Evolutionary conservation across 192 early-diverging fungal species (phyloP), one percentile per base, ranked within the genome.

Genomic region (Podila clonocystis): DNA sequence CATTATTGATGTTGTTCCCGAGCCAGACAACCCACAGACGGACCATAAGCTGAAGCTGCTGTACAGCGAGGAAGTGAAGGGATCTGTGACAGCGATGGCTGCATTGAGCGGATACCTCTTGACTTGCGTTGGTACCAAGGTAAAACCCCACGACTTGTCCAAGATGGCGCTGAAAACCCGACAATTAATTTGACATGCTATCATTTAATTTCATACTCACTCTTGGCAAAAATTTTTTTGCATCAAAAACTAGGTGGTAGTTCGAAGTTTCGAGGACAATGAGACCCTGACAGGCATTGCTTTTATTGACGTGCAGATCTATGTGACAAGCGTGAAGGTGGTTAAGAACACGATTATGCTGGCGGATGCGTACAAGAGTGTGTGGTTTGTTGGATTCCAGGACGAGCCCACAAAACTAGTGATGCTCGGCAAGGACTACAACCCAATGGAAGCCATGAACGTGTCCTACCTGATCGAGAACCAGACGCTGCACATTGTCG

Each of bases 1-100:
- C 55, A 89, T 98, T 48, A 94, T 97, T 84, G 95, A 97, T 82
- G 96, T 99, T 41, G 96, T 99, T 34, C 98, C 98, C 7, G 96
- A 98, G 76, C 91, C 93, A 0, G 94, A 94, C 52, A 94, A 94
- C 61, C 97, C 98, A 31, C 95, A 96, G 82, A 97, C 96, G 1
- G 96, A 94, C 74, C 95, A 96, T 75, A 92, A 93, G 68, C 91
- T 97, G 68, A 98, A 99, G 69, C 72, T 94, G 61, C 76, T 97
- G 30, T 94, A 89, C 65, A 85, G 85, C 17, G 93, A 93, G 61
- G 96, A 98, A 60, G 91, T 97, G 30, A 95, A 94, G 66, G 93
- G 93, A 22, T 88, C 96, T 17, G 93, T 99, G 22, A 94, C 92
- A 19, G 92, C 95, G 7, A 80, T 99, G 62, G 94, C 91, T 64